Percentiles rank a stretch among this genome's conserved stretches.
Evolutionary conservation across 164 flowering plant genomes (phyloP).

Genomic region (Umbellularia californica): DNA sequence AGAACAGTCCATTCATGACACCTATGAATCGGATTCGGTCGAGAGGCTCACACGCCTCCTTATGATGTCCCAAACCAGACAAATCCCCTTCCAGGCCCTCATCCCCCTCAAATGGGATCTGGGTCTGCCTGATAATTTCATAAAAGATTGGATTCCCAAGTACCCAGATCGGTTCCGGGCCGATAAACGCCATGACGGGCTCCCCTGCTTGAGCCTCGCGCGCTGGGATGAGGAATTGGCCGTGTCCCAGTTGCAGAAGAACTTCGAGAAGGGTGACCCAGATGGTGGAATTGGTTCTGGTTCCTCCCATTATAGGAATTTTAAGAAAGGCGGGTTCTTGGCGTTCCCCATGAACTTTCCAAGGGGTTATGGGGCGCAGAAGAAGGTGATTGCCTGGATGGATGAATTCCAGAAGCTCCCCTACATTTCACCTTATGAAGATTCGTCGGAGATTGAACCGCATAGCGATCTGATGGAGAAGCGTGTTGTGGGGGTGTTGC

Average conservation of each 20-base stretch:
- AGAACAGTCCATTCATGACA: constrained; percentile 40
- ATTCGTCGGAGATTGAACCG: constrained; percentile 61
- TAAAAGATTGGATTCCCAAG: constrained; percentile 39
- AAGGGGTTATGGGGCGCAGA: constrained; percentile 77
- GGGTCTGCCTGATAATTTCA: constrained; percentile 76
- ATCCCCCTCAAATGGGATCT: constrained; percentile 73
- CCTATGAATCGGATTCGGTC: constrained; percentile 39
- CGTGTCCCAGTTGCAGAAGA: constrained; percentile 67
- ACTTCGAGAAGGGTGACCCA: constrained; percentile 39
- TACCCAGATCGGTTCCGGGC: constrained; percentile 58
- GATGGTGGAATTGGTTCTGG: neutral
- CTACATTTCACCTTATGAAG: constrained; percentile 91
- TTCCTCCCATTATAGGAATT: constrained; percentile 35
- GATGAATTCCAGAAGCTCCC: constrained; percentile 90
- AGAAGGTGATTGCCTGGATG: constrained; percentile 94
- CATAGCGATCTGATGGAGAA: constrained; percentile 96
- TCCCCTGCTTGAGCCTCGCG: constrained; percentile 40
- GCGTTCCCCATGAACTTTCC: constrained; percentile 87
- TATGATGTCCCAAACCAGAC: constrained; percentile 56
- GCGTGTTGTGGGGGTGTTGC: constrained; percentile 83
- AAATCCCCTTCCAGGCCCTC: constrained; percentile 49
- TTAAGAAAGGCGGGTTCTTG: constrained; percentile 56
- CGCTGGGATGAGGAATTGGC: constrained; percentile 69
- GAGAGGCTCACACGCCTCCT: constrained; percentile 63
- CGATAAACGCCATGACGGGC: constrained; percentile 51